Evolutionary conservation across 768 basidiomycete genomes (phyloP).

Genomic region (Mrakia gelida): DNA sequence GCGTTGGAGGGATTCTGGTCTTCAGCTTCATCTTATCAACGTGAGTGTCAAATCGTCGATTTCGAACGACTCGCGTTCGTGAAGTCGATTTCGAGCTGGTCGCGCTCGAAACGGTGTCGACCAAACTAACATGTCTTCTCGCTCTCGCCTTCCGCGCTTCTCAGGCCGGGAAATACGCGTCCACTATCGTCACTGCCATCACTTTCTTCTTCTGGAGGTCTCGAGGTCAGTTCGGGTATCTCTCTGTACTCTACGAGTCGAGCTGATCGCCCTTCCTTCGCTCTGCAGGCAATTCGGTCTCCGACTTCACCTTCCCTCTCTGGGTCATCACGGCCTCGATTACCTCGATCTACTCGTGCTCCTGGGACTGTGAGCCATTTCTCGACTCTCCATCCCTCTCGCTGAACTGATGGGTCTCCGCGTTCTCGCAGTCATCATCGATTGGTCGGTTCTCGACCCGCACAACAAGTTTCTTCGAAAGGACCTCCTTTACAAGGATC

Average conservation of each 20-base stretch:
- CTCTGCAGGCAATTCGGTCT: constrained; percentile 45
- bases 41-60: constrained; percentile 48
- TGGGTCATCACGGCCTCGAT: constrained; percentile 64
- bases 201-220: constrained; percentile 77
- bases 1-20: constrained; percentile 55
- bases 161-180: constrained; percentile 60
- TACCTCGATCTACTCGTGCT: constrained; percentile 64
- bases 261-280: too few relatives aligned
- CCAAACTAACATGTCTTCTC: not conserved
- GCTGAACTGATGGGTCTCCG: too few relatives aligned
- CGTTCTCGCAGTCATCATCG: constrained; percentile 66
- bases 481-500: constrained; percentile 61
- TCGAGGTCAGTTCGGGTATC: constrained; percentile 48
- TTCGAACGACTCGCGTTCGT: not conserved
- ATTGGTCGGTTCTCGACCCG: constrained; percentile 64
- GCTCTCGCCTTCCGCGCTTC: not conserved
- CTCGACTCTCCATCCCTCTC: constrained; percentile 7
- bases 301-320: constrained; percentile 55
- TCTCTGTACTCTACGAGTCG: not conserved
- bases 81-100: too few relatives aligned
- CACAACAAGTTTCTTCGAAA: constrained; percentile 58
- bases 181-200: constrained; percentile 36
- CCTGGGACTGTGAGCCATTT: constrained; percentile 75
- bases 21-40: constrained; percentile 73
- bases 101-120: too few relatives aligned